phyloP scores from a whole-genome alignment of 1,284 basidiomycete species.

The Trichosporon faecale region DNA sequence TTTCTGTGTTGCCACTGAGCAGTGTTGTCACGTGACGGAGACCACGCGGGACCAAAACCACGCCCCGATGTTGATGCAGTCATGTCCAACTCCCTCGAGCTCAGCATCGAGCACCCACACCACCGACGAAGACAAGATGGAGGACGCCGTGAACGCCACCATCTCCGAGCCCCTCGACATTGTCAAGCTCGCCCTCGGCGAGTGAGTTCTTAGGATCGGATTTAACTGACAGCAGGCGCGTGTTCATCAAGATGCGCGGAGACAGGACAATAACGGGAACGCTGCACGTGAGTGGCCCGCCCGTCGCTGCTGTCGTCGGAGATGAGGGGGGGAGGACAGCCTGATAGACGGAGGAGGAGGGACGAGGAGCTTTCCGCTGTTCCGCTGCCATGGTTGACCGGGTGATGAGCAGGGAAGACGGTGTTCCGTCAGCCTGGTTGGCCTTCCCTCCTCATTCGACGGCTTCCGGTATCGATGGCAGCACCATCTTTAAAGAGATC shows the following conservation, averaged over 20 bases:
- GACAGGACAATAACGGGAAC: conserved; percentile 90
- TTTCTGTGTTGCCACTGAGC: neutral
- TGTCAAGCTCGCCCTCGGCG: conserved; percentile 89
- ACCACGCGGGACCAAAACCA: neutral
- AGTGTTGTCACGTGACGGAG: neutral
- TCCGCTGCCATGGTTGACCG: no score
- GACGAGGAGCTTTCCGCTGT: no score
- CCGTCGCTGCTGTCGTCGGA: no score
- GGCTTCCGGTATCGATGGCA: neutral
- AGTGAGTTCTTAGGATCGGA: conserved; percentile 63
- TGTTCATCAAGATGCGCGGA: conserved; percentile 75
- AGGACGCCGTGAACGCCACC: conserved; percentile 60
- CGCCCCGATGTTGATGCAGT: neutral
- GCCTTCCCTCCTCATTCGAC: no score
- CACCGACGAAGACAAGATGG: conserved; percentile 42
- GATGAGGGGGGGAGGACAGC: neutral
- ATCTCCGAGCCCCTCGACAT: conserved; percentile 98
- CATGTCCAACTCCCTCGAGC: neutral
- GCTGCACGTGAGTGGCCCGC: conserved; percentile 68
- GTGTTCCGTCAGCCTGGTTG: no score
- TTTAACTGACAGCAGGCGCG: conserved; percentile 37
- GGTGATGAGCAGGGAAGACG: no score
- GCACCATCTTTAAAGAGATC: neutral
- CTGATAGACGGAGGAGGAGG: no score
- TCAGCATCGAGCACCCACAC: neutral